Evolutionary conservation across 768 basidiomycete genomes (phyloP), one percentile per base, ranked within the genome.

Genomic region (Hericium alpestre): DNA sequence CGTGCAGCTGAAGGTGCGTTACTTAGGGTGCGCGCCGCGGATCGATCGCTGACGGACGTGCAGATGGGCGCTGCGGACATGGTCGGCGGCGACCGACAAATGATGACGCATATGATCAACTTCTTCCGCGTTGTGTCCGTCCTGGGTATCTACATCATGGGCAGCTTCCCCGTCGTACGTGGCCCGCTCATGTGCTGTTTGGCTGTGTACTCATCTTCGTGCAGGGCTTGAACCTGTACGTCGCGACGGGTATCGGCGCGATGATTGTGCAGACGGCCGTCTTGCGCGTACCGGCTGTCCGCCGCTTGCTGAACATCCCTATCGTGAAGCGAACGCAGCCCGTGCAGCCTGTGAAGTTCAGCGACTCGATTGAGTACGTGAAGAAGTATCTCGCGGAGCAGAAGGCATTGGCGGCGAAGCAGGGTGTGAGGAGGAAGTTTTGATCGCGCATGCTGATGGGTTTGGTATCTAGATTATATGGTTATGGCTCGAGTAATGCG

Each of bases 151-250:
- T 74, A 79, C 50, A 69, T 83, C 64, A 75, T 84, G 71, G 71
- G 72, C 15, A 71, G 70, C 54, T 79, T 93, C 66, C 84, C 90
- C 27, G 72, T 81, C 1, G 92, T 90, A 69, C 65, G 86, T 73
- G 10, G 11, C 46, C 43, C 37, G 5, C 20, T 40, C 54, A n/a
- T 25, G 23, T 38, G 12, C 32, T 43, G 39, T 15, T 12, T 12
- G 47, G 4, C 18, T 54, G 16, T 49, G 18, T 47, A 43, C 43
- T 32, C 22, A 10, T 58, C 15, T 20, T n/a, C n/a, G 3, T 41
- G 5, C 53, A 86, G 83, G 84, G 80, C 12, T 64, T 85, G 48
- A 73, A 81, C 59, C 63, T 86, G 56, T 81, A 84, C 69, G 73
- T 85, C 70, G 66, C 77, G 2, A 73, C 78, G 41, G 78, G 82